Base-by-base conservation (phyloP, 441 rosid genomes). In the Theobroma grandiflorum region DNA sequence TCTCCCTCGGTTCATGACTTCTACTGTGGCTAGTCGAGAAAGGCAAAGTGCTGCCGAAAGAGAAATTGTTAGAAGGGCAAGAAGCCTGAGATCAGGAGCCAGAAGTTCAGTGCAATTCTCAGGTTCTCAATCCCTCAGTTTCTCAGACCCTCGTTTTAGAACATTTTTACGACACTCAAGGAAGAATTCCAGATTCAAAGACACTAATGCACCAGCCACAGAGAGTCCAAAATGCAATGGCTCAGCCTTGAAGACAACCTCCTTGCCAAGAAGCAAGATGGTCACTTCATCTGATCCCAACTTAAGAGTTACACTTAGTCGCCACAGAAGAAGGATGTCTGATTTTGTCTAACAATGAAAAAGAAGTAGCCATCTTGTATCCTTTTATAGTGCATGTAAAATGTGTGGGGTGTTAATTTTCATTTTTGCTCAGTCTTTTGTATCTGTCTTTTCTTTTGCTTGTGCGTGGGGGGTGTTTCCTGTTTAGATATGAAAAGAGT, bases 1-100 rank as follows among this genome's bases (percentile, higher is more conserved):
- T 65, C 68, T 85, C 38, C 98, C 99, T 37, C 90, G 95, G 59
- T 95, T 94, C 87, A 95, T 95, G 99, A 81, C 89, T 18, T 88
- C 99, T 4, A 95, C 98, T 11, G 98, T 63, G 4, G 92, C 99
- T 15, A 95, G 99, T 82, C 92, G 98, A 33, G 91, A 89, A 65
- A 94, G 98, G 84, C 90, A 87, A 87, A 82, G 76, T 43, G 81
- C 88, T 59, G 87, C 90, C 1, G 98, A 92, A 86, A 90, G 85
- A 65, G 89, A 87, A 42, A 81, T 90, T 5, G 79, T 73, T 14
- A 82, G 50, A 68, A 80, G 76, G 75, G 84, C 84, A 42, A 88
- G 71, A 88, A 80, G 89, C 74, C 85, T 83, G 78, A 88, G 83
- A 77, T 61, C 82, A 26, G 84, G 9, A 47, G 42, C 85, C 8